Base-by-base conservation (phyloP, 257 asterid species). In the Jasminum sambac region DNA sequence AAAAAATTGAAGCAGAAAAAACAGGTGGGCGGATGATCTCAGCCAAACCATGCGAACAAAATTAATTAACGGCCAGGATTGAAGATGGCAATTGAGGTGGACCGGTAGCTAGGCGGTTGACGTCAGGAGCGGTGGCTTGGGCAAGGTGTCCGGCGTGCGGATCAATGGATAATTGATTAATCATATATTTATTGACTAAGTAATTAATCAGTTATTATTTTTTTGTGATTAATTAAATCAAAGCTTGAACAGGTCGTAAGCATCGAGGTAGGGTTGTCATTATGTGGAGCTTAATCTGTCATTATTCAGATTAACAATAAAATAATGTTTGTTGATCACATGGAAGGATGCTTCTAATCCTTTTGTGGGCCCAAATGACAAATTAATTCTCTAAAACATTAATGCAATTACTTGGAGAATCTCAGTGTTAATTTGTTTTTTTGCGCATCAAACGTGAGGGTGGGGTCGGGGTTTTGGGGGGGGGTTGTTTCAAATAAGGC, bases 271-370 rank as follows among this genome's bases (percentile, higher is more conserved):
- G 62, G 62, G 8, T 23, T 55, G 62, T 55, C 62, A 23, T 55
- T 55, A 55, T 55, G 62, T 55, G 30, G 8, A 21, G 62, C 62
- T 55, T 55, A 55, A 55, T 55, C 34, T 55, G 34, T 55, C 34
- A 21, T 55, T 21, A 55, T 10, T 21, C 10, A 19, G 62, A 8
- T 23, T 60, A 60, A 38, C 61, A 40, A 71, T 70, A 74, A 79
- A 62, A 41, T 24, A 60, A 70, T 30, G 69, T 67, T 64, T 24
- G 64, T 50, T 72, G 57, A 41, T 71, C 80, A 79, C 80, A 79
- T 79, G 80, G 79, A 63, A 40, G 61, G 77, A 79, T 79, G 77
- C 72, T 67, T 79, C 74, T 71, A 69, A 74, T 74, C 67, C 75
- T 59, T 52, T 21, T 55, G 34, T 55, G 62, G 62, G 62, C 62